phyloP scores from a whole-genome alignment of 2,329 filamentous ascomycete genomes.

The Clonostachys solani region DNA sequence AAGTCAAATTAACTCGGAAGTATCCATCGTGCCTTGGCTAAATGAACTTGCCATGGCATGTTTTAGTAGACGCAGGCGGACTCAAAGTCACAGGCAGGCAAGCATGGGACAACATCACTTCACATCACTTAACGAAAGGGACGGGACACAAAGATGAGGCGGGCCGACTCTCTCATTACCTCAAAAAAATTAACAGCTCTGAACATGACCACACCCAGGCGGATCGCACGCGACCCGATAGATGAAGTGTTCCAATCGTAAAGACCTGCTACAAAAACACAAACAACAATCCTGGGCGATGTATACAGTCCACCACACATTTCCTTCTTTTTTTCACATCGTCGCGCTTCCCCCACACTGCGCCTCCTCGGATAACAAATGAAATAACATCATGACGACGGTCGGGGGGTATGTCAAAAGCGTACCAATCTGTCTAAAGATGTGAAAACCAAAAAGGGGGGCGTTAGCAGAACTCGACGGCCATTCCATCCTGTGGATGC shows the following conservation, averaged over 20 bases:
- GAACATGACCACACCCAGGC: conserved; percentile 21
- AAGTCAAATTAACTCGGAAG: background rate
- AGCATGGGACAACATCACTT: background rate
- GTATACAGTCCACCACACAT: conserved; percentile 1
- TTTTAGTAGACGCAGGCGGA: background rate
- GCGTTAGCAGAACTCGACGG: too few relatives aligned
- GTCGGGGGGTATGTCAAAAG: too few relatives aligned
- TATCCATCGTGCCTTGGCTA: too few relatives aligned
- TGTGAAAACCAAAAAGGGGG: too few relatives aligned
- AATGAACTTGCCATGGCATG: too few relatives aligned
- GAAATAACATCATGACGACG: too few relatives aligned
- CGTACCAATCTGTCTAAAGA: too few relatives aligned
- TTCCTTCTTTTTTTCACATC: conserved; percentile 1
- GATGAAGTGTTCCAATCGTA: conserved; percentile 2
- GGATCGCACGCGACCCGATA: conserved; percentile 25
- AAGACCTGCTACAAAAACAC: conserved; percentile 2
- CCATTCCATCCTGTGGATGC: too few relatives aligned
- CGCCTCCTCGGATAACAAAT: too few relatives aligned
- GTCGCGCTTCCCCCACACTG: too few relatives aligned
- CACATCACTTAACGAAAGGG: background rate
- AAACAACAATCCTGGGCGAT: background rate
- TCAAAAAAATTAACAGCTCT: conserved; percentile 22
- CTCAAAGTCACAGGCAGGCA: background rate
- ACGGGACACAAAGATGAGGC: conserved; percentile 16
- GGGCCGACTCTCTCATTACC: conserved; percentile 30